These are phyloP conservation scores for Phytophthora rubi DNA, from an alignment of 352 stramenopile species.

Conservation along the genomic window DNA sequence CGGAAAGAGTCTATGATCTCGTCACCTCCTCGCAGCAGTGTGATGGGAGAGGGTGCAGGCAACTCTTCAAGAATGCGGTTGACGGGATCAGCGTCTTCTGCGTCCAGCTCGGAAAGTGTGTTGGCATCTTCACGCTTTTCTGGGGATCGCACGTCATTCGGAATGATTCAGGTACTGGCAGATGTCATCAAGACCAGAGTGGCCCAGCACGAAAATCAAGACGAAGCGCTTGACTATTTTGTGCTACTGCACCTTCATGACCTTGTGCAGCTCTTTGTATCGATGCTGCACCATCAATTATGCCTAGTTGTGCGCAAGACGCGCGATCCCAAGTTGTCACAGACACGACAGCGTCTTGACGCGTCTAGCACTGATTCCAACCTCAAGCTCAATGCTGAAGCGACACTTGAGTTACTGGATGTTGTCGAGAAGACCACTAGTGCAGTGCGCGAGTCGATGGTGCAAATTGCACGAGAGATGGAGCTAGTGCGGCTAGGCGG, in stretches of 20 bases:
- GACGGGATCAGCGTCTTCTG: constrained; percentile 6
- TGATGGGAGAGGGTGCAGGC: neutral
- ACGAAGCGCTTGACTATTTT: constrained; percentile 57
- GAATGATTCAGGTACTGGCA: constrained; percentile 67
- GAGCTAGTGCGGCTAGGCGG: constrained; percentile 15
- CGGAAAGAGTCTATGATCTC: constrained; percentile 81
- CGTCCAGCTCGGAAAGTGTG: constrained; percentile 18
- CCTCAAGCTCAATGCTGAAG: constrained; percentile 26
- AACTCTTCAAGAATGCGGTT: constrained; percentile 21
- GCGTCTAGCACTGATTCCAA: constrained; percentile 18
- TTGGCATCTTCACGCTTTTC: constrained; percentile 52
- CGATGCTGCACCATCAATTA: constrained; percentile 79
- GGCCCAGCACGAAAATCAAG: constrained; percentile 37
- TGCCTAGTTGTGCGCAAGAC: constrained; percentile 68
- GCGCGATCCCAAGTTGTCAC: constrained; percentile 61
- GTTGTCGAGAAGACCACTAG: constrained; percentile 33
- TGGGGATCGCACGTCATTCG: constrained; percentile 74
- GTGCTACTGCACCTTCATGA: constrained; percentile 54
- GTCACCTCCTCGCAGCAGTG: constrained; percentile 44
- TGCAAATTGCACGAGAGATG: constrained; percentile 18
- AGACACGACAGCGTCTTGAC: constrained; percentile 51
- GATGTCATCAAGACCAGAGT: constrained; percentile 53
- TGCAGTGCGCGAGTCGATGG: constrained; percentile 30
- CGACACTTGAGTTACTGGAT: constrained; percentile 33
- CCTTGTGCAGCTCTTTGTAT: constrained; percentile 66